Evolutionary conservation across 2,329 filamentous ascomycete species (phyloP).

Genomic region (Karstenula rhodostoma): DNA sequence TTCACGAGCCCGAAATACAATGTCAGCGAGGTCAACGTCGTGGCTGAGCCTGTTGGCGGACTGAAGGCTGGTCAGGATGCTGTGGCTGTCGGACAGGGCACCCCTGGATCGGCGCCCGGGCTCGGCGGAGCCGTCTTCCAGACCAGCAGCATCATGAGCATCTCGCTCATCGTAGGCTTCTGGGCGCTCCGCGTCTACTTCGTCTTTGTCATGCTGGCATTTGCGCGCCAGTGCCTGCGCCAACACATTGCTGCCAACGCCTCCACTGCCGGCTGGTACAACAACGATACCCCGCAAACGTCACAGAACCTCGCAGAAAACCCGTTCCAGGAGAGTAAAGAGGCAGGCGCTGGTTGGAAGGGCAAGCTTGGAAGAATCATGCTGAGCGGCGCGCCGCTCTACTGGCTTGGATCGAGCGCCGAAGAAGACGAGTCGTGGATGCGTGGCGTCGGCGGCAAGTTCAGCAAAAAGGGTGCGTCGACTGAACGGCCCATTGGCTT

Average conservation of each 20-base stretch:
- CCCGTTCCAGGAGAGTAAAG: conserved; percentile 73
- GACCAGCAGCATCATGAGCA: conserved; percentile 75
- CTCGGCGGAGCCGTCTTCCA: conserved; percentile 72
- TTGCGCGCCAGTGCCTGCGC: conserved; percentile 78
- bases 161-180: conserved; percentile 76
- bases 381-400: conserved; percentile 75
- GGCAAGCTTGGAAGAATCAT: conserved; percentile 81
- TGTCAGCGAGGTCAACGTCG: conserved; percentile 64
- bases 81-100: conserved; percentile 55
- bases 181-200: conserved; percentile 85
- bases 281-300: conserved; percentile 45
- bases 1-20: conserved; percentile 72
- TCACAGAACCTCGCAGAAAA: conserved; percentile 65
- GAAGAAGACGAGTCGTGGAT: conserved; percentile 73
- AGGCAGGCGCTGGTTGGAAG: conserved; percentile 80
- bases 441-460: conserved; percentile 67
- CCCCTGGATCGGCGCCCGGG: conserved; percentile 48
- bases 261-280: conserved; percentile 54
- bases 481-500: conserved; percentile 55
- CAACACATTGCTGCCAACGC: conserved; percentile 66
- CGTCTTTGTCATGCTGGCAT: conserved; percentile 81
- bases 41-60: conserved; percentile 57
- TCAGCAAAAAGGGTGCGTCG: conserved; percentile 56
- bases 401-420: conserved; percentile 75
- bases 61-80: conserved; percentile 61